These are phyloP conservation scores for Pseudogymnoascus sp. DNA, from an alignment of 2,329 filamentous ascomycete genomes.

Conservation along the genomic window DNA sequence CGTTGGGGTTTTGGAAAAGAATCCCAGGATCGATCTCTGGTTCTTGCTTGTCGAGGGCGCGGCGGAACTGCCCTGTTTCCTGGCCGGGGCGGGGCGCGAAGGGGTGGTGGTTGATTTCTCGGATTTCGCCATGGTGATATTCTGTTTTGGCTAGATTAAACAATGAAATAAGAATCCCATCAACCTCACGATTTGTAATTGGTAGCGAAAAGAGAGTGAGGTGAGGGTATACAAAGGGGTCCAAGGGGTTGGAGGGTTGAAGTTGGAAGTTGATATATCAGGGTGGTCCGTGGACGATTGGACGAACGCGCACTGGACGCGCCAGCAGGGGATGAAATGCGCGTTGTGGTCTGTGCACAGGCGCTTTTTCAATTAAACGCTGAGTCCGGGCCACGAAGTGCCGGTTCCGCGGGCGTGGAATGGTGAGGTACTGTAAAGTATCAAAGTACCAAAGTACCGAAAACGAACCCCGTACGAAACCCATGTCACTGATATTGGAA, in stretches of 20 bases:
- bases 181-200: not conserved
- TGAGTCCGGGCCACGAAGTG: not conserved
- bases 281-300: not conserved
- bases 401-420: not conserved
- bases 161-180: not conserved
- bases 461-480: not conserved
- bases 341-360: not conserved
- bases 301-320: not conserved
- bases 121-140: not conserved
- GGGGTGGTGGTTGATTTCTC: not conserved
- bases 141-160: not conserved
- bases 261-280: not conserved
- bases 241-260: not conserved
- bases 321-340: not conserved
- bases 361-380: not conserved
- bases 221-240: not conserved
- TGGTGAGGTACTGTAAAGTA: not conserved
- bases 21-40: conserved; percentile 67
- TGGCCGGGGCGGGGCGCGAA: not conserved
- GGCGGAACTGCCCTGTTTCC: not conserved
- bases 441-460: not conserved
- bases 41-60: conserved; percentile 36
- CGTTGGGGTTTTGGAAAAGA: conserved; percentile 58
- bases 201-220: not conserved
- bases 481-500: not conserved